Evolutionary conservation across 2,329 filamentous ascomycete genomes (phyloP).

Genomic region (Penicillium sp.): DNA sequence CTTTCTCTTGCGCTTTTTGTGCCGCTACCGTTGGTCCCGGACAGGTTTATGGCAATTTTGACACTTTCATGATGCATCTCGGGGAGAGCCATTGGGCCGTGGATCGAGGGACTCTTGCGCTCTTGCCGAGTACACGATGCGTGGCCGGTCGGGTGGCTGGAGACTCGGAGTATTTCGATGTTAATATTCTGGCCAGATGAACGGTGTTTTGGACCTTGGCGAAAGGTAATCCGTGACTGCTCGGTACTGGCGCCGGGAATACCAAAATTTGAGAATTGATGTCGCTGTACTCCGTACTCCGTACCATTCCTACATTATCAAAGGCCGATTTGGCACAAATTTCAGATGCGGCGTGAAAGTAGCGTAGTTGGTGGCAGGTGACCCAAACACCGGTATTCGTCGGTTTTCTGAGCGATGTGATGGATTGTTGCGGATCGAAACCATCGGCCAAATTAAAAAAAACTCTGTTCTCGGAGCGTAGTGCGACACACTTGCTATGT

Average conservation of each 20-base stretch:
- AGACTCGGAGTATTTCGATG: conserved; percentile 48
- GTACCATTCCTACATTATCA: no score
- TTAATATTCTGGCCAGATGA: conserved; percentile 43
- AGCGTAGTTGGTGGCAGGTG: no score
- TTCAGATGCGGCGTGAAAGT: no score
- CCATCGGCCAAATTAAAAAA: no score
- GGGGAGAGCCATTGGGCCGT: conserved; percentile 34
- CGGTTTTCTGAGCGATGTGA: no score
- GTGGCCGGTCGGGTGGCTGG: conserved; percentile 43
- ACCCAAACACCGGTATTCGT: no score
- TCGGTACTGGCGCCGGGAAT: neutral
- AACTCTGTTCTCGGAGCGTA: no score
- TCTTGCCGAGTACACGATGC: conserved; percentile 42
- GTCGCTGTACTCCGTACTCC: no score
- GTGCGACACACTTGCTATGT: no score
- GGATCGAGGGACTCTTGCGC: conserved; percentile 28
- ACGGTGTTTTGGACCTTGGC: neutral
- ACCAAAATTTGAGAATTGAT: neutral
- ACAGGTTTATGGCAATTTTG: conserved; percentile 42
- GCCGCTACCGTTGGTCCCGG: conserved; percentile 36
- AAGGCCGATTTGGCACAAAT: no score
- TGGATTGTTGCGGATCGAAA: no score
- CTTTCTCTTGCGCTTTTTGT: conserved; percentile 52
- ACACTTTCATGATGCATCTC: conserved; percentile 49
- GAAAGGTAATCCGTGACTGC: no score